Evolutionary conservation across 495 filamentous ascomycete species (phyloP).

Genomic region (Neurospora intermedia): DNA sequence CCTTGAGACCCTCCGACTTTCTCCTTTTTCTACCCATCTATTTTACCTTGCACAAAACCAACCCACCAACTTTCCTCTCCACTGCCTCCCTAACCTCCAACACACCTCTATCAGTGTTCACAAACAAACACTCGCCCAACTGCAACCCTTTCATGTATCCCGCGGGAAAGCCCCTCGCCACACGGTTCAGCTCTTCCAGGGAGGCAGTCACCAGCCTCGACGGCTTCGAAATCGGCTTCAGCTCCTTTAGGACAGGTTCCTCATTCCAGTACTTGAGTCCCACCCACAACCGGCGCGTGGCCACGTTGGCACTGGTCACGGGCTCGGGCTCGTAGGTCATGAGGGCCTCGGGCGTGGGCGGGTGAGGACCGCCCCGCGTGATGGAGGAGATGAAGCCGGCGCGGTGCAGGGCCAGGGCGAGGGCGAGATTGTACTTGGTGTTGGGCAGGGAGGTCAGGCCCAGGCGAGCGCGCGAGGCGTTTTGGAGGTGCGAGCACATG

Average conservation of each 20-base stretch:
- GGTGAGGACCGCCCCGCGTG: constrained; percentile 60
- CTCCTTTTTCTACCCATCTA: constrained; percentile 17
- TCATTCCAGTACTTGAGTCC: constrained; percentile 91
- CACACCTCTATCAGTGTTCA: constrained; percentile 69
- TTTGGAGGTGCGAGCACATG: constrained; percentile 89
- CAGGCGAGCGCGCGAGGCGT: constrained; percentile 76
- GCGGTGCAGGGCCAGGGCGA: constrained; percentile 69
- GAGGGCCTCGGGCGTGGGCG: constrained; percentile 47
- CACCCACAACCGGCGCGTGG: constrained; percentile 73
- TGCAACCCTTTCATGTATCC: constrained; percentile 60
- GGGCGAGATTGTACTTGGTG: constrained; percentile 66
- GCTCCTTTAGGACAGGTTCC: constrained; percentile 65
- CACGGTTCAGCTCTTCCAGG: constrained; percentile 43
- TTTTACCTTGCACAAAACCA: constrained; percentile 66
- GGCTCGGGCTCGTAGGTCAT: constrained; percentile 37
- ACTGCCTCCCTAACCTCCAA: constrained; percentile 81
- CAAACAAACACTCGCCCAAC: constrained; percentile 74
- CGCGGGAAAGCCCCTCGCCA: constrained; percentile 56
- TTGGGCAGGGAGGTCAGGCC: constrained; percentile 78
- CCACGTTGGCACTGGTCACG: constrained; percentile 68
- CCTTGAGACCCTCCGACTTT: not conserved
- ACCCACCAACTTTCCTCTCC: constrained; percentile 72
- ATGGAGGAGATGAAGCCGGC: constrained; percentile 75
- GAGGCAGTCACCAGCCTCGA: constrained; percentile 60
- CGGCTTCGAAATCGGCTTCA: constrained; percentile 65